Base-by-base conservation (phyloP, 2,329 filamentous ascomycete species). In the Aspergillus aculeatus region DNA sequence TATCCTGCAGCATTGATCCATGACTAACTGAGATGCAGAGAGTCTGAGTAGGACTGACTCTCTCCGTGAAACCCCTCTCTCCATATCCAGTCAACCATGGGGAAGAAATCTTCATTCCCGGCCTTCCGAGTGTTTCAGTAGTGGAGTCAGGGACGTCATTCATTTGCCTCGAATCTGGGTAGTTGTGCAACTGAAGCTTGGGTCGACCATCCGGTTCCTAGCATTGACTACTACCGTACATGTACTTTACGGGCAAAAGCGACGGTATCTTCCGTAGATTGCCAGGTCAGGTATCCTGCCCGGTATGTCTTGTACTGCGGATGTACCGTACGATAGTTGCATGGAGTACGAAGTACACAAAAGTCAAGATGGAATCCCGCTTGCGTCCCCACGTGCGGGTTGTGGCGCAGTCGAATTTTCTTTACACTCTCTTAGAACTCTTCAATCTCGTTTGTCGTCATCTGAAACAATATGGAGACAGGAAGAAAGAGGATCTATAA, bases 401-500 rank as follows among this genome's bases (percentile, higher is more conserved):
- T 38, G 60, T 62, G 60, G 60, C 60, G 56, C 60, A 62, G 56
- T 29, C 48, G 12, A 6, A 19, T 12, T 44, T 41, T 16, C 38
- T 19, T 7, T 44, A n/a, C 16, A 19, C 16, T 44, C 38, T 44
- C 16, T 19, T 44, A 16, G 32, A 16, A 49, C 32, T 10, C n/a
- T 52, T 10, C 10, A 47, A 21, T 23, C 38, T 50, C 23, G 19
- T 41, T 47, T 24, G 48, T 16, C n/a, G 11, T 23, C 41, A 19
- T 48, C 47, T 26, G 38, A 44, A 44, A 44, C 38, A 44, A 29
- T 26, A 26, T 38, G 29, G 14, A 41, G 49, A 54, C 21, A 32
- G 51, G 19, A 44, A 32, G 41, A 58, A 31, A 53, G 26, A 6
- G 38, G 47, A 48, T 41, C 24, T 10, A 54, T 38, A 11, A 26